Evolutionary conservation across 176 grass and related monocot genomes (phyloP).

Genomic region (Musa beccarii): DNA sequence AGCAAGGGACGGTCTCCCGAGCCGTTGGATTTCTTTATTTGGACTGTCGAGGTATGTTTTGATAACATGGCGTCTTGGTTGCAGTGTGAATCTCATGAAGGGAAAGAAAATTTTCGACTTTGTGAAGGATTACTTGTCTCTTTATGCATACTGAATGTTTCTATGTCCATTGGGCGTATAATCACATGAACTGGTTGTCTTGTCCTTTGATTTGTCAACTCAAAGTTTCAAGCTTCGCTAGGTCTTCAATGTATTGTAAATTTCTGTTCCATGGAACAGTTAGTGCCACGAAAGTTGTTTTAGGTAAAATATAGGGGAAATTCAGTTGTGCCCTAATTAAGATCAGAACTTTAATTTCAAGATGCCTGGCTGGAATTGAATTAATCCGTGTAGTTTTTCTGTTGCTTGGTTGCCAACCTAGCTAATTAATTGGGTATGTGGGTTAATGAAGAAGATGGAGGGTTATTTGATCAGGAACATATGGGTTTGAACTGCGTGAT

Average conservation of each 20-base stretch:
- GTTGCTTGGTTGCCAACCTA: no score
- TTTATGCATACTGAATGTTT: not conserved
- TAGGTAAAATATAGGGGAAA: not conserved
- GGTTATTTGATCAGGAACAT: no score
- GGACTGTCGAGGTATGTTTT: slow-evolving; percentile 54
- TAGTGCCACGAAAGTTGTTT: not conserved
- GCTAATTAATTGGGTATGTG: no score
- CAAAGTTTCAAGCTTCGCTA: no score
- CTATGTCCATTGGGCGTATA: no score
- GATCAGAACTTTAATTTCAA: not conserved
- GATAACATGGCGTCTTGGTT: not conserved
- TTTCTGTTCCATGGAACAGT: no score
- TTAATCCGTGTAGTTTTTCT: no score
- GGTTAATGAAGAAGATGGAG: no score
- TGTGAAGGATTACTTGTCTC: not conserved
- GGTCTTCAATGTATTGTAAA: no score
- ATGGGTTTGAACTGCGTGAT: no score
- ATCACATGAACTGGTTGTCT: no score
- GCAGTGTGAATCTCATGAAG: not conserved
- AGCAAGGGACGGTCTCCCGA: slow-evolving; percentile 45
- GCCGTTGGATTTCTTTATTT: slow-evolving; percentile 66
- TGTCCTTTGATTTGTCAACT: not conserved
- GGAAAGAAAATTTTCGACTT: not conserved
- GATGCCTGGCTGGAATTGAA: no score
- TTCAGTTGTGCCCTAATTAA: not conserved